Conservation (phyloP, 371 early-diverging fungal genomes). For the Mortierella sp. region DNA sequence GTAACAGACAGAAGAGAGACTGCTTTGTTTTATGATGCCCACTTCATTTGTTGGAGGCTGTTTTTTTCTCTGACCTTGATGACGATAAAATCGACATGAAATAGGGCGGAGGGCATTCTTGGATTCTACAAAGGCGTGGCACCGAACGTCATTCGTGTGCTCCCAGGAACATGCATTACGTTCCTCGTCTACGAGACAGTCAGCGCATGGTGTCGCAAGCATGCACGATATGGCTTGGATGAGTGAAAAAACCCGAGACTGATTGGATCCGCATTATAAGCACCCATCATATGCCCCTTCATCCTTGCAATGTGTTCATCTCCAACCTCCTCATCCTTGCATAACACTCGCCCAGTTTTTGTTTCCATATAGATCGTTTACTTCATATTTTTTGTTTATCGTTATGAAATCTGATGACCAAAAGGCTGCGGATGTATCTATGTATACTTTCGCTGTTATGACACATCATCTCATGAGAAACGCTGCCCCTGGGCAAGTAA, state of each 20-base stretch:
- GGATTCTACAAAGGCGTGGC: constrained; percentile 98
- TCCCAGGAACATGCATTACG: constrained; percentile 96
- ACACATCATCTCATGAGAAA: neutral
- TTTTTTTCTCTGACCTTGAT: too few relatives aligned
- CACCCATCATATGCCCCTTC: too few relatives aligned
- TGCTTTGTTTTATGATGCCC: too few relatives aligned
- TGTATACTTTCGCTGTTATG: neutral
- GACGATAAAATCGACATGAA: too few relatives aligned
- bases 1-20: constrained; percentile 55
- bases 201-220: constrained; percentile 73
- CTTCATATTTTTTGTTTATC: neutral
- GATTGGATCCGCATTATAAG: too few relatives aligned
- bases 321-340: too few relatives aligned
- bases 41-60: too few relatives aligned
- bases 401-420: too few relatives aligned
- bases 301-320: too few relatives aligned
- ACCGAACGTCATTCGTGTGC: constrained; percentile 87
- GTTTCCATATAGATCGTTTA: neutral
- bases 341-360: too few relatives aligned
- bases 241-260: constrained; percentile 14
- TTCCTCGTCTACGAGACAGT: constrained; percentile 95
- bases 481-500: neutral
- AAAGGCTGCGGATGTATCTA: too few relatives aligned
- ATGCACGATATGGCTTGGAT: constrained; percentile 55
- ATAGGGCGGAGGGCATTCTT: constrained; percentile 75